Evolutionary conservation across 495 filamentous ascomycete species (phyloP), one percentile per base, ranked within the genome.

Genomic region (Evernia prunastri): DNA sequence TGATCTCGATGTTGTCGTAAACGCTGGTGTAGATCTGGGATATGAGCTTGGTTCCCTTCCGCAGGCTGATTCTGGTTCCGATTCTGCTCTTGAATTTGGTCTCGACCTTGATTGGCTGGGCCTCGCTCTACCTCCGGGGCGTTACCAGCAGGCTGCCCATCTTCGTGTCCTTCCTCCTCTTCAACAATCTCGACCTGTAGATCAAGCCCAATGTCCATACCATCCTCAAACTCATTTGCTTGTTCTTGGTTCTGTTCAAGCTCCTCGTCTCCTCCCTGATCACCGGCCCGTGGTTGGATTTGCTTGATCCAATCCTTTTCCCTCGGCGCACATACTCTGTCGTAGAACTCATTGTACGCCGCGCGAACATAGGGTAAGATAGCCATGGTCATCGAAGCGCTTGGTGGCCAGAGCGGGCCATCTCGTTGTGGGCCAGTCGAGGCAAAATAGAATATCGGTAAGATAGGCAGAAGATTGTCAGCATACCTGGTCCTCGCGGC

Each of bases 381-480:
- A 0, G 84, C 79, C 63, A 94, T 77, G 20, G 86, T 85, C 79
- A 89, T 82, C n/a, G 83, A 79, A 4, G 87, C 82, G 29, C 84
- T 89, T 0, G 89, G 89, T 18, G 90, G 90, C 90, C 90, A 96
- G 20, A 80, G 65, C 25, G 78, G 72, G 15, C 78, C 69, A n/a
- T 79, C 73, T 1, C 71, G 71, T 10, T 72, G 64, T 0, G 79
- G 77, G 43, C 72, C 74, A 56, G 79, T 76, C 15, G 78, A 80
- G 17, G 80, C 80, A 70, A 86, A 83, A 70, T 86, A 87, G 37
- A 86, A 68, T 33, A 89, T 79, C 1, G 86, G 85, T 29, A 88
- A 73, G 23, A 86, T 78, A 7, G 87, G 83, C 53, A 89, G 77
- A 6, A 86, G 68, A 13, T 77, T 77, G 67, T 88, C 85, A 11